Percentiles rank a stretch among this genome's conserved stretches.
Evolutionary conservation across 2,329 filamentous ascomycete genomes (phyloP).

Genomic region (Tetracladium maxilliforme): DNA sequence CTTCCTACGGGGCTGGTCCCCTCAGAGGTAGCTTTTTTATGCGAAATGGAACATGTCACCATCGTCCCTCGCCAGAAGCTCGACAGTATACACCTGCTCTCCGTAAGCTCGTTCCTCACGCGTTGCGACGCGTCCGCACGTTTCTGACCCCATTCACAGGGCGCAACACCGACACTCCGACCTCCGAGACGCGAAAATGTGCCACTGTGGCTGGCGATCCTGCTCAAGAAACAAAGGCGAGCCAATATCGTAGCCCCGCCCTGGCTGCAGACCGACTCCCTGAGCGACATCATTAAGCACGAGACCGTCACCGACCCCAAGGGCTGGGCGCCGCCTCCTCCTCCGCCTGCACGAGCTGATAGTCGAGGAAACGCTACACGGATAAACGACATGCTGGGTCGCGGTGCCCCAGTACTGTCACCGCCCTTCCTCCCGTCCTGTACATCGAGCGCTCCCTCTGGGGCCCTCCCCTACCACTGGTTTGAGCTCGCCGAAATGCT

Average conservation of each 20-base stretch:
- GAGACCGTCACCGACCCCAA: slow-evolving; percentile 61
- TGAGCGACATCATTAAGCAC: slow-evolving; percentile 63
- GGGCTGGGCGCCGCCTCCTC: slow-evolving; percentile 66
- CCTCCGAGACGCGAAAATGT: slow-evolving; percentile 69
- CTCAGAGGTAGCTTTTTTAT: slow-evolving; percentile 82
- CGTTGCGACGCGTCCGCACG: slow-evolving; percentile 2
- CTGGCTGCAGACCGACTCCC: slow-evolving; percentile 69
- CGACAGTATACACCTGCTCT: slow-evolving; percentile 70
- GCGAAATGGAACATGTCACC: slow-evolving; percentile 94
- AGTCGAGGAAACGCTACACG: slow-evolving; percentile 7
- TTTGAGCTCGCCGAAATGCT: slow-evolving; percentile 80
- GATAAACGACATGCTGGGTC: too few species aligned
- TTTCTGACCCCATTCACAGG: slow-evolving; percentile 32
- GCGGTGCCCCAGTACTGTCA: too few species aligned
- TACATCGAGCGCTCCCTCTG: slow-evolving; percentile 51
- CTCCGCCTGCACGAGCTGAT: slow-evolving; percentile 36
- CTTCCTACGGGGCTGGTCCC: slow-evolving; percentile 48
- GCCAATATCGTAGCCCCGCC: slow-evolving; percentile 85
- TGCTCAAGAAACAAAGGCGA: slow-evolving; percentile 86
- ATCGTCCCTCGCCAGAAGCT: slow-evolving; percentile 83
- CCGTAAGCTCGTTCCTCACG: slow-evolving; percentile 43
- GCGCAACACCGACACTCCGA: slow-evolving; percentile 58
- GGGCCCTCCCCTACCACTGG: slow-evolving; percentile 86
- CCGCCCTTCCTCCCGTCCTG: slow-evolving; percentile 71
- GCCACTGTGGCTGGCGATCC: slow-evolving; percentile 86